Evolutionary conservation across 2,329 filamentous ascomycete species (phyloP).

Genomic region (Fusarium newnesense): DNA sequence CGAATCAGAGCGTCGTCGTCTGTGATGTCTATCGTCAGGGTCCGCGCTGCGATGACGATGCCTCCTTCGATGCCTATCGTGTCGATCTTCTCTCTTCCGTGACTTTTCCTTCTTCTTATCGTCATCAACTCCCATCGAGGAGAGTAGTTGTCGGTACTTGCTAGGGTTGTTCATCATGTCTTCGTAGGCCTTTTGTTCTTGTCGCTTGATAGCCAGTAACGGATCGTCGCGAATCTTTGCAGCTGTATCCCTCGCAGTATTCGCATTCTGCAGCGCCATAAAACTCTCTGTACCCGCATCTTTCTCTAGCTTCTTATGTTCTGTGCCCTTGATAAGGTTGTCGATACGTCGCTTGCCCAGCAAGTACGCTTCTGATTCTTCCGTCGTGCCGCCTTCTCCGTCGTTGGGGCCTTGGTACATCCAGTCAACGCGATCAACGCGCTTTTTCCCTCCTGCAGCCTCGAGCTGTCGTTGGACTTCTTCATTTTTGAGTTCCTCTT

Average conservation of each 20-base stretch:
- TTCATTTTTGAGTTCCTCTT: conserved; percentile 91
- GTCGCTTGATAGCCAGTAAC: conserved; percentile 89
- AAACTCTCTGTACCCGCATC: conserved; percentile 69
- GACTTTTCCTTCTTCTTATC: conserved; percentile 57
- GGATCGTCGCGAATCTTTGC: conserved; percentile 92
- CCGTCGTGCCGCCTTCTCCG: conserved; percentile 78
- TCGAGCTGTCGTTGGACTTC: conserved; percentile 92
- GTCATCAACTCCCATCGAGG: conserved; percentile 67
- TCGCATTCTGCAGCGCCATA: conserved; percentile 74
- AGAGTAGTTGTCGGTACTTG: conserved; percentile 73
- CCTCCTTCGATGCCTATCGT: conserved; percentile 54
- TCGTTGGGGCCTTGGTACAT: conserved; percentile 93
- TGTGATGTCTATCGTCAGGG: conserved; percentile 51
- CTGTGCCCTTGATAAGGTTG: conserved; percentile 79
- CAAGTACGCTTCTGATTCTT: conserved; percentile 94
- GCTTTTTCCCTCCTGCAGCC: conserved; percentile 83
- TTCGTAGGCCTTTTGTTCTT: conserved; percentile 85
- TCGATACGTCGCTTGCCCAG: conserved; percentile 94
- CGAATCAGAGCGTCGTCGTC: conserved; percentile 58
- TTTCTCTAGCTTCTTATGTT: conserved; percentile 84
- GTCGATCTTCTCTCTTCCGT: conserved; percentile 45
- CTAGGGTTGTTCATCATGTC: conserved; percentile 82
- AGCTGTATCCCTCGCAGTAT: conserved; percentile 81
- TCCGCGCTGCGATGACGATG: conserved; percentile 57
- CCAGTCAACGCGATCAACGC: conserved; percentile 90